Evolutionary conservation across 192 early-diverging fungal species (phyloP).

Genomic region (Pecoramyces ruminantium): DNA sequence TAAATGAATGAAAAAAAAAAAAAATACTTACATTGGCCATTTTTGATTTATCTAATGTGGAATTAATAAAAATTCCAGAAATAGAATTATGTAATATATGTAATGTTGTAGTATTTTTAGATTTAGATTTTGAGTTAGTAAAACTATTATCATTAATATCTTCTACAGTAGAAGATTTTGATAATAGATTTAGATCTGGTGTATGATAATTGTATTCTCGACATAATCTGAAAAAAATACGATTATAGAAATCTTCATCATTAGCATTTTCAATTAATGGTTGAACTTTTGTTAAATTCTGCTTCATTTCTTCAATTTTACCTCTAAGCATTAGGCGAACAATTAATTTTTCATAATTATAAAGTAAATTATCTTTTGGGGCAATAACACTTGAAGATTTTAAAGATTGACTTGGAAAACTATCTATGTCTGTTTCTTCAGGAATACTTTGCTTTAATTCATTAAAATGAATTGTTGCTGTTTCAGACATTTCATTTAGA

Average conservation of each 20-base stretch:
- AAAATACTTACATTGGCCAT: neutral
- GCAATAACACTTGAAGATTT: neutral
- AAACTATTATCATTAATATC: neutral
- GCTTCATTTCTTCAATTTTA: neutral
- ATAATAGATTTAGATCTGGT: neutral
- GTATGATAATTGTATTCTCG: neutral
- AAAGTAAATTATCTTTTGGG: neutral
- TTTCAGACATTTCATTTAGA: constrained; percentile 76
- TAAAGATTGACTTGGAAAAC: neutral
- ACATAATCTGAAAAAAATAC: neutral
- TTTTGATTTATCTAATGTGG: neutral
- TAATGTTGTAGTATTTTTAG: no score
- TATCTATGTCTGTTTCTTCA: neutral
- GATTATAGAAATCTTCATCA: neutral
- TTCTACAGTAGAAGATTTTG: no score
- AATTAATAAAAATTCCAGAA: neutral
- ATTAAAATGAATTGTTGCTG: constrained; percentile 51
- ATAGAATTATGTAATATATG: neutral
- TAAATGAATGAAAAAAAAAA: no score
- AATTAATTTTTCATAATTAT: neutral
- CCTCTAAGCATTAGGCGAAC: neutral
- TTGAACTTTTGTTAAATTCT: neutral
- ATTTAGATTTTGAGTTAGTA: no score
- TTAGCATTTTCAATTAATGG: neutral
- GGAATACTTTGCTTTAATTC: constrained; percentile 37